phyloP scores from a whole-genome alignment of 2,329 filamentous ascomycete genomes.

The Pezicula radicicola region DNA sequence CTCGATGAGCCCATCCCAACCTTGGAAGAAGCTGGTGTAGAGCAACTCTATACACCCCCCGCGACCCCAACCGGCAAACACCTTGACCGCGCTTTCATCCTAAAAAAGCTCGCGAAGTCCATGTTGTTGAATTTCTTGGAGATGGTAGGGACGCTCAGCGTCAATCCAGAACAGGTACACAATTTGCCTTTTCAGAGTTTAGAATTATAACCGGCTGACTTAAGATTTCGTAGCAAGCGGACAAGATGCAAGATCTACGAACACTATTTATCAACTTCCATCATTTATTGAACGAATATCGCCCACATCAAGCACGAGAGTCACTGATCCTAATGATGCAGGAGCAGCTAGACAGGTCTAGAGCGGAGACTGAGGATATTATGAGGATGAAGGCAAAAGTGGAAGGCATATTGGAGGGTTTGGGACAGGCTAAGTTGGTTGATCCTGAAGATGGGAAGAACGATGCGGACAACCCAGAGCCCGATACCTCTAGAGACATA shows the following conservation, averaged over 20 bases:
- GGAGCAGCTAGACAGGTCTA: slow-evolving; percentile 70
- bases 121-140: slow-evolving; percentile 87
- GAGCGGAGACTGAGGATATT: slow-evolving; percentile 69
- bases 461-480: slow-evolving; percentile 11
- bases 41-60: slow-evolving; percentile 57
- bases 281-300: slow-evolving; percentile 89
- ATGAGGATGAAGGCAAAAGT: slow-evolving; percentile 69
- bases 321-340: slow-evolving; percentile 86
- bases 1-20: slow-evolving; percentile 61
- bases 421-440: slow-evolving; percentile 47
- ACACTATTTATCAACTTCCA: slow-evolving; percentile 89
- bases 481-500: slow-evolving; percentile 27
- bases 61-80: slow-evolving; percentile 36
- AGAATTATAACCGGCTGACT: slow-evolving; percentile 14
- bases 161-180: slow-evolving; percentile 56
- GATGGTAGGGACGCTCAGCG: slow-evolving; percentile 67
- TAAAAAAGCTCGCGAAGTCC: slow-evolving; percentile 78
- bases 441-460: slow-evolving; percentile 5
- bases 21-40: slow-evolving; percentile 68
- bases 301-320: slow-evolving; percentile 88
- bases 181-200: slow-evolving; percentile 1
- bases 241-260: slow-evolving; percentile 75
- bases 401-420: slow-evolving; percentile 66
- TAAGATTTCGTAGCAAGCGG: slow-evolving; percentile 46
- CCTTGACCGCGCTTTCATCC: slow-evolving; percentile 62